These are phyloP conservation scores for Ogataea chonburiensis DNA, from an alignment of 805 yeast genomes.

Conservation along the genomic window DNA sequence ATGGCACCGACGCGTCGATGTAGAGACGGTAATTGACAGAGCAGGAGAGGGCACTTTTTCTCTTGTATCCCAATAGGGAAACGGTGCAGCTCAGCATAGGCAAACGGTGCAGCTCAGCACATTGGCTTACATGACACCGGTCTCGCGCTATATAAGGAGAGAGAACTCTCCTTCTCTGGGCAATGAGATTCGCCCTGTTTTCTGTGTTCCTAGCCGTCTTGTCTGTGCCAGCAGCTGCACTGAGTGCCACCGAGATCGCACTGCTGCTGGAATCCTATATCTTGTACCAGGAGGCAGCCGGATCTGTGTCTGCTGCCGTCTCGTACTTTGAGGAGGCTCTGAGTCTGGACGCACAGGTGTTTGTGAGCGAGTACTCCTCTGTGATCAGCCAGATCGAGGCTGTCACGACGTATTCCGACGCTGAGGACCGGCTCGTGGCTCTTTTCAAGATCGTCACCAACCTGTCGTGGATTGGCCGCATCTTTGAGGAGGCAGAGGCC, in stretches of 20 bases:
- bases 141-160: too few relatives aligned
- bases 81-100: too few relatives aligned
- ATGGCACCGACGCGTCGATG: too few relatives aligned
- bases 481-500: neutral
- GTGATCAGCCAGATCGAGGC: neutral
- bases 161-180: too few relatives aligned
- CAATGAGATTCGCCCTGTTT: too few relatives aligned
- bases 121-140: too few relatives aligned
- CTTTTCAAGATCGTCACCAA: constrained; percentile 1
- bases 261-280: neutral
- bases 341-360: neutral
- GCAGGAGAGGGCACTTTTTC: too few relatives aligned
- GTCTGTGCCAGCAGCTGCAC: neutral
- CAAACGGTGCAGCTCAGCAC: too few relatives aligned
- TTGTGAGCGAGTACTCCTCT: neutral
- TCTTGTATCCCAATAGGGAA: neutral
- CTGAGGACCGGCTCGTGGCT: neutral
- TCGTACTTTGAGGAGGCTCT: constrained; percentile 1
- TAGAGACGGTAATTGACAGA: too few relatives aligned
- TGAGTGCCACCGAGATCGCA: constrained; percentile 1
- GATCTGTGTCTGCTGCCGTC: neutral
- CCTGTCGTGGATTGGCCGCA: neutral
- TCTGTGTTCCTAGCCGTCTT: neutral
- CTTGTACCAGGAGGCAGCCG: constrained; percentile 1
- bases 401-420: neutral